Evolutionary conservation across 306 rosid species (phyloP).

Genomic region (Prunus mongolica): DNA sequence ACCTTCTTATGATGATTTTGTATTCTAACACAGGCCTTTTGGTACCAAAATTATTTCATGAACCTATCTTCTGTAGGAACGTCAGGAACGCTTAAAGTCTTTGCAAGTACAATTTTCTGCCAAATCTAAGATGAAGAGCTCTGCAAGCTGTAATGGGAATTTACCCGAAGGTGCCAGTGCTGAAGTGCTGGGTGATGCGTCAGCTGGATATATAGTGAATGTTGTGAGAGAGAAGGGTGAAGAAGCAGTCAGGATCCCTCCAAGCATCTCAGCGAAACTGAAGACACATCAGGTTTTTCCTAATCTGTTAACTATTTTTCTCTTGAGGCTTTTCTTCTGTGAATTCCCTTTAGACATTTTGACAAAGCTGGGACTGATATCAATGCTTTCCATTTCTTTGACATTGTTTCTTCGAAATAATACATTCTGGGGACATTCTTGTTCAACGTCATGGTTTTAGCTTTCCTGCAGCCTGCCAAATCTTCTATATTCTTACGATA

Average conservation of each 20-base stretch:
- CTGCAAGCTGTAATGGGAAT: slow-evolving; percentile 54
- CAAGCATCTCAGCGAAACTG: slow-evolving; percentile 85
- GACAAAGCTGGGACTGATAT: neutral
- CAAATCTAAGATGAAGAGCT: slow-evolving; percentile 50
- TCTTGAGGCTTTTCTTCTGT: neutral
- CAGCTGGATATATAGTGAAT: slow-evolving; percentile 82
- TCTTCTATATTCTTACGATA: neutral
- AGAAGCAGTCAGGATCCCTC: slow-evolving; percentile 83
- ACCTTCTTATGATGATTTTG: slow-evolving; percentile 6
- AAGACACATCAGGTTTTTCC: slow-evolving; percentile 82
- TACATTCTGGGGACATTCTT: too few species aligned
- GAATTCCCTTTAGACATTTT: slow-evolving; percentile 7
- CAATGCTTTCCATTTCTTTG: neutral
- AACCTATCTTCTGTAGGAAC: slow-evolving; percentile 57
- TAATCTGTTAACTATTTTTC: neutral
- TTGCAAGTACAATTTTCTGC: slow-evolving; percentile 76
- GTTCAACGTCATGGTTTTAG: neutral
- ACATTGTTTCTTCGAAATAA: too few species aligned
- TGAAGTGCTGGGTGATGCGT: slow-evolving; percentile 80
- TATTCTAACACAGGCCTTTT: slow-evolving; percentile 8
- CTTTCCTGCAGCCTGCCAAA: neutral
- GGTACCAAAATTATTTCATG: neutral
- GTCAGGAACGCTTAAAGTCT: slow-evolving; percentile 89
- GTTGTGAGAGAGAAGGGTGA: slow-evolving; percentile 96
- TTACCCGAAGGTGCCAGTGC: slow-evolving; percentile 67